phyloP scores from a whole-genome alignment of 148 eudicot genomes.

The Oxyria digyna region DNA sequence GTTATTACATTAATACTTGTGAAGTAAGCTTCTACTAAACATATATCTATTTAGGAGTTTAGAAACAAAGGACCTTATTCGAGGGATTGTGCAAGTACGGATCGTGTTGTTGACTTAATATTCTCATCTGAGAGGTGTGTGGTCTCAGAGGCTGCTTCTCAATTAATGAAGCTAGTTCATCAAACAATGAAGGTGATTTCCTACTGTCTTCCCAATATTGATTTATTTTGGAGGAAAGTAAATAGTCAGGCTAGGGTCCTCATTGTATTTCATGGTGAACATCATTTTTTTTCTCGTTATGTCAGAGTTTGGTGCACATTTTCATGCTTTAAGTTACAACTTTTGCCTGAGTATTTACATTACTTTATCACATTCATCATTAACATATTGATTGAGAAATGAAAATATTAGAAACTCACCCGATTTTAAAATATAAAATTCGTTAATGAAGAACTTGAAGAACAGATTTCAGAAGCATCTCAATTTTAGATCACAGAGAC shows the following conservation, averaged over 20 bases:
- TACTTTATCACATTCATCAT: background rate
- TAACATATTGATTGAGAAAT: background rate
- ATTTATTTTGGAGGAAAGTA: background rate
- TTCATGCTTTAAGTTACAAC: background rate
- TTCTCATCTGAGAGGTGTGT: conserved; percentile 73
- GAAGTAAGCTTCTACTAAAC: background rate
- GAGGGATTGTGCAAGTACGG: conserved; percentile 22
- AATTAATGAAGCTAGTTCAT: conserved; percentile 76
- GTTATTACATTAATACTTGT: background rate
- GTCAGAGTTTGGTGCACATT: background rate
- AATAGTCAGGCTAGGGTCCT: background rate
- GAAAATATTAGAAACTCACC: background rate
- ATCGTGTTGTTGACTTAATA: conserved; percentile 52
- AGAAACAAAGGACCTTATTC: conserved; percentile 19
- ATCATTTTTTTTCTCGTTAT: background rate
- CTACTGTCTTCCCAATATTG: background rate
- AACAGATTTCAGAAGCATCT: background rate
- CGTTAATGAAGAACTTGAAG: background rate
- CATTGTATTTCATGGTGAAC: background rate
- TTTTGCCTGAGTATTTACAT: background rate
- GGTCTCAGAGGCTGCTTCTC: conserved; percentile 79
- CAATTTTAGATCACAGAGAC: background rate
- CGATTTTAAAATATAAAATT: background rate
- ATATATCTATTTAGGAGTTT: conserved; percentile 32
- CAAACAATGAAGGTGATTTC: conserved; percentile 65